Conservation (phyloP, 768 basidiomycete genomes). For the Polyporus arcularius region DNA sequence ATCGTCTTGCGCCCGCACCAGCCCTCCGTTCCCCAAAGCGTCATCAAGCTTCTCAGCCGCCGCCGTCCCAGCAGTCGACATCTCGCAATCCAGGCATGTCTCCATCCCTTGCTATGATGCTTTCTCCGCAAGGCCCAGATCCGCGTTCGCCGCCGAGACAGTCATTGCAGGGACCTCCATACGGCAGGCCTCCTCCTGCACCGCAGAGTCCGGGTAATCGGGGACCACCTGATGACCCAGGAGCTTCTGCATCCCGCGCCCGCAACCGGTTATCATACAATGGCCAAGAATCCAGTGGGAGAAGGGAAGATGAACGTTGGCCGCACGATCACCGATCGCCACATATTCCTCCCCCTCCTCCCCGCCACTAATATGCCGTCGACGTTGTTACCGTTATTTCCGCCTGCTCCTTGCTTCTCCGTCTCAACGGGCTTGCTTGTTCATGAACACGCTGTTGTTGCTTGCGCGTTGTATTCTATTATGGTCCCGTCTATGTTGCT, state of each 20-base stretch:
- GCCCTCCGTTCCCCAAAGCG: constrained; percentile 26
- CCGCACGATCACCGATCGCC: constrained; percentile 14
- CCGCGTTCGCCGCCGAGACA: constrained; percentile 26
- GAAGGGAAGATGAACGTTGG: constrained; percentile 17
- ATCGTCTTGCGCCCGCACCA: constrained; percentile 19
- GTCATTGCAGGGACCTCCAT: constrained; percentile 5
- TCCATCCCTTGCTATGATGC: constrained; percentile 64
- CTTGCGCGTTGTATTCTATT: constrained; percentile 14
- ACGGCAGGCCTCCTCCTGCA: constrained; percentile 6
- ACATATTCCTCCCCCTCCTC: not conserved
- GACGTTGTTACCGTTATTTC: not conserved
- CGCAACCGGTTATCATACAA: constrained; percentile 12
- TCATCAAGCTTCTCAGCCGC: constrained; percentile 22
- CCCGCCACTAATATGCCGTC: constrained; percentile 4
- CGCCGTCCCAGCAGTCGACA: constrained; percentile 21
- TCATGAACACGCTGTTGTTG: constrained; percentile 9
- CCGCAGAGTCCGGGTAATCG: constrained; percentile 8
- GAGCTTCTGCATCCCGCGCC: constrained; percentile 2
- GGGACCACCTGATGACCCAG: not conserved
- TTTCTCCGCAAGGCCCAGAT: constrained; percentile 45
- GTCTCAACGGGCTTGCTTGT: not conserved
- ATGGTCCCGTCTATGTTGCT: constrained; percentile 8
- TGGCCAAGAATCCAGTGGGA: constrained; percentile 2
- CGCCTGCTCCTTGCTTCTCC: not conserved
- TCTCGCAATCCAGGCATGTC: constrained; percentile 44